Evolutionary conservation across 441 rosid species (phyloP).

Genomic region (Gossypium trilobum): DNA sequence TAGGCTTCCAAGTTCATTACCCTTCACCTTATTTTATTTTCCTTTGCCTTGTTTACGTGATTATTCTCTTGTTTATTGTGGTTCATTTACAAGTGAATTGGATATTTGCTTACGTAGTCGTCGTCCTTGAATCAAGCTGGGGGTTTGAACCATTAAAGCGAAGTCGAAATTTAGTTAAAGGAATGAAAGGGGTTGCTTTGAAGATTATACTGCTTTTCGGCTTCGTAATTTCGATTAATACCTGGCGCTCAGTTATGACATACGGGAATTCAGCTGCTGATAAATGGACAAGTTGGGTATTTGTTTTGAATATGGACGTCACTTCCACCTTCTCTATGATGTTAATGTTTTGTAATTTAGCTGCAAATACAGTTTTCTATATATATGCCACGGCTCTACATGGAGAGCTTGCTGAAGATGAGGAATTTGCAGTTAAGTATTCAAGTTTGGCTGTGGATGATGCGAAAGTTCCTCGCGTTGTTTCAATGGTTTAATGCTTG

Average conservation of each 20-base stretch:
- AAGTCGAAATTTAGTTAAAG: slow-evolving; percentile 38
- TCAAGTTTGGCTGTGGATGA: slow-evolving; percentile 9
- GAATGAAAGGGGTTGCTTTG: slow-evolving; percentile 37
- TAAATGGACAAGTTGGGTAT: slow-evolving; percentile 36
- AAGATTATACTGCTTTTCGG: slow-evolving; percentile 28
- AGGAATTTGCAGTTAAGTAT: slow-evolving; percentile 38
- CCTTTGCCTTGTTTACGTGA: slow-evolving; percentile 6
- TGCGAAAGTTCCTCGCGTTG: slow-evolving; percentile 57
- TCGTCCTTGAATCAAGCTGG: slow-evolving; percentile 61
- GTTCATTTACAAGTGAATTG: slow-evolving; percentile 38
- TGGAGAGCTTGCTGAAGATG: slow-evolving; percentile 66
- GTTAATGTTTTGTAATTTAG: slow-evolving; percentile 29
- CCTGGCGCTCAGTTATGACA: slow-evolving; percentile 20
- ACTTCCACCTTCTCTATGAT: slow-evolving; percentile 28
- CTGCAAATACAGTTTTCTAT: slow-evolving; percentile 46
- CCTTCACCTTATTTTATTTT: slow-evolving; percentile 30
- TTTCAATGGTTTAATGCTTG: slow-evolving; percentile 31
- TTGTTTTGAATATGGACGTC: slow-evolving; percentile 33
- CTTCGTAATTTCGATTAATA: slow-evolving; percentile 17
- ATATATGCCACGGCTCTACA: slow-evolving; percentile 60
- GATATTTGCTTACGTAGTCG: slow-evolving; percentile 41
- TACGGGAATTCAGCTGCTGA: slow-evolving; percentile 7
- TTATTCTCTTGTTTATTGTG: slow-evolving; percentile 18
- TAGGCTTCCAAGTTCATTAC: slow-evolving; percentile 18
- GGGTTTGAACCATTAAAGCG: slow-evolving; percentile 52